Conservation (phyloP, 2,329 filamentous ascomycete genomes). For the Pestalotiopsis sp. region DNA sequence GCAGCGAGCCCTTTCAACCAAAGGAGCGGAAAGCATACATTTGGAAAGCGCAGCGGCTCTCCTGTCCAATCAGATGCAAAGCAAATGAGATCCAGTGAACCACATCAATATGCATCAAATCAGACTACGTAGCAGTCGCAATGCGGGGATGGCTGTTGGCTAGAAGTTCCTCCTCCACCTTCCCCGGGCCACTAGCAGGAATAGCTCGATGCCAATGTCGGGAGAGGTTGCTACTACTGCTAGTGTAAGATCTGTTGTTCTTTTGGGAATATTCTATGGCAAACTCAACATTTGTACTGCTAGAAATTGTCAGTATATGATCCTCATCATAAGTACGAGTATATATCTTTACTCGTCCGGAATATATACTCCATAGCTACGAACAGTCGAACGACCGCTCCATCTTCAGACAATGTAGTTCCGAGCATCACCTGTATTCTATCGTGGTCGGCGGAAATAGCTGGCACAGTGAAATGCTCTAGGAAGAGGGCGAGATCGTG, state of each 20-base stretch:
- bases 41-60: background rate
- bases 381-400: too few relatives aligned
- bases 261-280: too few relatives aligned
- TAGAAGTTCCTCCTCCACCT: background rate
- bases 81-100: background rate
- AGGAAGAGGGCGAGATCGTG: too few relatives aligned
- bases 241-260: background rate
- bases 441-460: too few relatives aligned
- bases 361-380: too few relatives aligned
- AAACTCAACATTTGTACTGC: too few relatives aligned
- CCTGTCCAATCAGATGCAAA: background rate
- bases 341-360: too few relatives aligned
- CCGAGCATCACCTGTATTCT: too few relatives aligned
- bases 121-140: background rate
- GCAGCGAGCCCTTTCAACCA: background rate
- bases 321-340: too few relatives aligned
- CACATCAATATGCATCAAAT: background rate
- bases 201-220: background rate
- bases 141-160: background rate
- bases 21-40: background rate
- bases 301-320: too few relatives aligned
- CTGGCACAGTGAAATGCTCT: too few relatives aligned
- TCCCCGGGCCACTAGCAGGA: background rate
- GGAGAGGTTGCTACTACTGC: background rate
- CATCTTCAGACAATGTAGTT: too few relatives aligned